Conservation (phyloP, 1,139 yeast species). For the Hemisphaericaspora subhashii region DNA sequence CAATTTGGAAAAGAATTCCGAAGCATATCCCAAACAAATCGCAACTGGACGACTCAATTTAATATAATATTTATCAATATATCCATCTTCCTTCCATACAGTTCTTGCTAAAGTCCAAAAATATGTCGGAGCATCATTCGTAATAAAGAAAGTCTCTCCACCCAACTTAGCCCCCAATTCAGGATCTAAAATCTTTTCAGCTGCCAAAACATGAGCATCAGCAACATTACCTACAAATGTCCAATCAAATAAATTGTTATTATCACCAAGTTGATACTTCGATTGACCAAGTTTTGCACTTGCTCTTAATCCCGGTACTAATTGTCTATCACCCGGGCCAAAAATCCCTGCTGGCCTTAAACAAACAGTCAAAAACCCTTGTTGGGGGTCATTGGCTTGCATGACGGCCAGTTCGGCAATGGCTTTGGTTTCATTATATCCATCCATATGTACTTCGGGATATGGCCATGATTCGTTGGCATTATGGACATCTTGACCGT, state of each 20-base stretch:
- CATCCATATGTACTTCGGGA: constrained; percentile 92
- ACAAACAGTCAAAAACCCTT: constrained; percentile 73
- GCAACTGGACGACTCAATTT: constrained; percentile 75
- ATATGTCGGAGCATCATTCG: constrained; percentile 93
- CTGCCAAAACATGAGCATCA: constrained; percentile 92
- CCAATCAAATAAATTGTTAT: constrained; percentile 91
- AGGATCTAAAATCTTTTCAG: constrained; percentile 62
- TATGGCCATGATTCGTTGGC: constrained; percentile 96
- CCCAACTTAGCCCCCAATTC: constrained; percentile 47
- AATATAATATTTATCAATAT: constrained; percentile 66
- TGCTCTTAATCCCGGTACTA: constrained; percentile 87
- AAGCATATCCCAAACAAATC: constrained; percentile 72
- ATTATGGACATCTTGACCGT: constrained; percentile 86
- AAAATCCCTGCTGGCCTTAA: constrained; percentile 97
- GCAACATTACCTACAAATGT: constrained; percentile 99
- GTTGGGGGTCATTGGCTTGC: constrained; percentile 54
- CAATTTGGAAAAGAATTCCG: constrained; percentile 69
- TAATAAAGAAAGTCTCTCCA: constrained; percentile 86
- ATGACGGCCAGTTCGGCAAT: constrained; percentile 83
- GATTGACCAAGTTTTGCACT: constrained; percentile 87
- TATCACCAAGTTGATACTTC: constrained; percentile 91
- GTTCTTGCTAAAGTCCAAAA: constrained; percentile 97
- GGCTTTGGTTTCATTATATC: constrained; percentile 94
- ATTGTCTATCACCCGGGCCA: constrained; percentile 98
- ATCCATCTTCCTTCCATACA: constrained; percentile 96